Evolutionary conservation across 148 eudicot genomes (phyloP).

Genomic region (Selenicereus undatus): DNA sequence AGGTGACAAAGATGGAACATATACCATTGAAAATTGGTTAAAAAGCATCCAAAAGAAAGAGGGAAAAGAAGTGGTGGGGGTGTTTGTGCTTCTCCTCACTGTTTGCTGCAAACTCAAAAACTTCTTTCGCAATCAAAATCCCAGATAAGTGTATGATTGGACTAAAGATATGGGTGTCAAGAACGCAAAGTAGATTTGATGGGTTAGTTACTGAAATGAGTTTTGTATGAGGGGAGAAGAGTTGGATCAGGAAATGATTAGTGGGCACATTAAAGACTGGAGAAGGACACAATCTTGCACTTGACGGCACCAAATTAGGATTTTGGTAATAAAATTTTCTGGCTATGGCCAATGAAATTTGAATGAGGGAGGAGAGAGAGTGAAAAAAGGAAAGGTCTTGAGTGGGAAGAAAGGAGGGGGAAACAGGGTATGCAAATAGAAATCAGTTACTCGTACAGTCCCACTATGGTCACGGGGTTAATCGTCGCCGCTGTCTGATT

Average conservation of each 20-base stretch:
- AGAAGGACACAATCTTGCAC: neutral
- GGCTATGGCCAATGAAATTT: neutral
- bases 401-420: neutral
- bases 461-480: neutral
- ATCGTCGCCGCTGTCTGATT: conserved; percentile 3
- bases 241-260: conserved; percentile 4
- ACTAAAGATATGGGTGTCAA: conserved; percentile 15
- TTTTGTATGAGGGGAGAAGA: neutral
- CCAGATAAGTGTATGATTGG: neutral
- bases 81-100: neutral
- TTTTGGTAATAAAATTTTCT: neutral
- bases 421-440: neutral
- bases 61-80: neutral
- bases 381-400: neutral
- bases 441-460: neutral
- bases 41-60: neutral
- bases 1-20: neutral
- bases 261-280: neutral
- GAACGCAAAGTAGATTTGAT: conserved; percentile 24
- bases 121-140: neutral
- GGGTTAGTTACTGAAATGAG: conserved; percentile 16
- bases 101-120: neutral
- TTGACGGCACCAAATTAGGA: neutral
- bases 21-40: neutral
- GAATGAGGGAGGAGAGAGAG: neutral